Base-by-base conservation (phyloP, 2,329 filamentous ascomycete genomes). In the Thielaviopsis populi region DNA sequence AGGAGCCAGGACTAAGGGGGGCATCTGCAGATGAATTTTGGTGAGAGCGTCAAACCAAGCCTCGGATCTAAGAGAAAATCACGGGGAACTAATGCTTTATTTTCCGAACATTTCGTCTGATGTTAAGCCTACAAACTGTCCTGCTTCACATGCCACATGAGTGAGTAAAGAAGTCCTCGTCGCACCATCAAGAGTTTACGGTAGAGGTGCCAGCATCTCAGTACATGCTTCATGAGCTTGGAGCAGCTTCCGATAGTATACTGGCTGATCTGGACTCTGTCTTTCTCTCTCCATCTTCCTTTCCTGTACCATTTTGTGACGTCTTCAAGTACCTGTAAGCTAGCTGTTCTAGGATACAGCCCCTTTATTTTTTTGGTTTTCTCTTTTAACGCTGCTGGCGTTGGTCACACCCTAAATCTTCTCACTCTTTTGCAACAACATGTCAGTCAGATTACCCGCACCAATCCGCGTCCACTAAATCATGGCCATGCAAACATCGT, bases 71-170 rank as follows among this genome's bases (percentile, higher is more conserved):
- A 33, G 24, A 17, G 50, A 33, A 56, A 56, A 56, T 56, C 50
- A 56, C 22, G 50, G 50, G 50, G 50, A 56, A 33, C 50, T 33
- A 33, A 33, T 8, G 7, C 50, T 30, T 56, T 56, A 56, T 56
- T 56, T 56, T 17, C 50, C 50, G 50, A 56, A 56, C 33, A 24
- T 56, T 56, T 56, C 50, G 50, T 56, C 50, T 56, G 22, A 56
- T 56, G 50, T 56, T 33, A n/a, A 33, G 24, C 17, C 13, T 56
- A 33, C 13, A 56, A 33, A 33, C 2, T 56, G n/a, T 13, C 17
- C 46, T 50, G 19, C 19, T 24, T 50, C 19, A 24, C 24, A 46
- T 15, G 10, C n/a, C 46, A 22, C 42, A 19, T 17, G 10, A 43
- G n/a, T n/a, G n/a, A 8, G 6, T 8, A 8, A 37, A 37, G 1